Base-by-base conservation (phyloP, 768 basidiomycete genomes). In the Brasilioporus rufonigricans region DNA sequence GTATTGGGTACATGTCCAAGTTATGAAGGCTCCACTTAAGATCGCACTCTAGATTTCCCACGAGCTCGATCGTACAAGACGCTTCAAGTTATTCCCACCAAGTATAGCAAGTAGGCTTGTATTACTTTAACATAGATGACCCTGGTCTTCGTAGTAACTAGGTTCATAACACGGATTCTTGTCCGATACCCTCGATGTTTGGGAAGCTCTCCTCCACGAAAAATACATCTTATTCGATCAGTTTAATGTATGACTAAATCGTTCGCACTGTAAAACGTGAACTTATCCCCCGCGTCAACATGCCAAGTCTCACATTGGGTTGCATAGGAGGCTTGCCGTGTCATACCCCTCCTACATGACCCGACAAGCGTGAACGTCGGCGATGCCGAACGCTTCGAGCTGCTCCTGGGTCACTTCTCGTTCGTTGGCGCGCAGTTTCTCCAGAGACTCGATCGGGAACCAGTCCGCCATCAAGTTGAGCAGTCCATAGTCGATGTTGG, bases 391-490 rank as follows among this genome's bases (percentile, higher is more conserved):
- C 61, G 85, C 86, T 55, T 77, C 71, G 19, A 87, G 65, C 62
- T 90, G 79, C 71, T 96, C 93, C 43, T 77, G 70, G 0, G 81
- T 77, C 0, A 86, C 83, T 67, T 97, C 94, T 45, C 72, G 75
- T 67, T 90, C 85, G 67, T 94, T 93, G 58, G 82, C 78, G 61
- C 78, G 82, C 44, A 83, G 73, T 68, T 97, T 97, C 62, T 78
- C 78, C 54, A 77, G 82, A 16, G 91, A 78, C 67, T 97, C 95
- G 14, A 81, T 65, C 0, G 95, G 93, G 70, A 98, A 98, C 92
- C 93, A 97, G 61, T 89, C 85, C 54, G 87, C 79, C 86, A 97
- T 91, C 62, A 93, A 93, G 60, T 91, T 89, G 44, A 88, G 74
- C 44, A 92, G 66, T 2, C 84, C 89, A 79, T 83, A 84, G 63